A percentile compares a stretch with the other conserved stretches of the same genome.
phyloP scores from a whole-genome alignment of 192 early-diverging fungal species.

The Coemansia sp. region DNA sequence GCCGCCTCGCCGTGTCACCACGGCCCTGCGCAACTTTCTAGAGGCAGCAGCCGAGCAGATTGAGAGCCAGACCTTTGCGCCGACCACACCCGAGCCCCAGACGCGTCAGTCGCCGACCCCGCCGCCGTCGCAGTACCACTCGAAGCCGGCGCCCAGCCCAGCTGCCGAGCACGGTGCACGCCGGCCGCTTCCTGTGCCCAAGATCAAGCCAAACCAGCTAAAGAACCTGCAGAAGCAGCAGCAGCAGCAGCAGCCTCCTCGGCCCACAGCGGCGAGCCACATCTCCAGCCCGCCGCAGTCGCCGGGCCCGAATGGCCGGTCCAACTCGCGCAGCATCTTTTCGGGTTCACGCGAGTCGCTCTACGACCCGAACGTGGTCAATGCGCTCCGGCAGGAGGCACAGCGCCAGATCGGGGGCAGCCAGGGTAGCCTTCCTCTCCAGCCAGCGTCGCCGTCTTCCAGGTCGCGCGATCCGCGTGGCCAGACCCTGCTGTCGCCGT shows the following conservation, averaged over 20 bases:
- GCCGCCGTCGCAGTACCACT: neutral
- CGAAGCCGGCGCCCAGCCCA: neutral
- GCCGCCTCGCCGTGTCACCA: constrained; percentile 24
- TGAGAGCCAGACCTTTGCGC: constrained; percentile 31
- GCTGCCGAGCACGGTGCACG: neutral
- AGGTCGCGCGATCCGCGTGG: neutral
- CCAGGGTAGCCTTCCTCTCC: constrained; percentile 26
- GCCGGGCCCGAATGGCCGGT: neutral
- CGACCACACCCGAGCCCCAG: constrained; percentile 12
- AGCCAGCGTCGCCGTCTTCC: constrained; percentile 5
- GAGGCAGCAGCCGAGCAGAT: constrained; percentile 49
- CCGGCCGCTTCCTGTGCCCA: constrained; percentile 23
- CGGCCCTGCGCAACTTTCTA: constrained; percentile 45
- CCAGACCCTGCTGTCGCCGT: constrained; percentile 32
- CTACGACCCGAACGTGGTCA: constrained; percentile 45
- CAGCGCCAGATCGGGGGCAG: constrained; percentile 47
- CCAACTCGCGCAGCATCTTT: constrained; percentile 38
- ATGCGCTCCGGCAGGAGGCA: constrained; percentile 44
- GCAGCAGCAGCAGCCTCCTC: constrained; percentile 1
- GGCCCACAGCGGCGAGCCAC: neutral
- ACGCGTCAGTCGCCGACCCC: neutral
- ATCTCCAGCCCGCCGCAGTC: constrained; percentile 15
- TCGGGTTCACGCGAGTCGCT: constrained; percentile 35
- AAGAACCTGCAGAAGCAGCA: constrained; percentile 1
- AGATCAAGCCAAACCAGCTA: constrained; percentile 1